Conservation (phyloP, 345 rosid species). For the Alliaria petiolata region DNA sequence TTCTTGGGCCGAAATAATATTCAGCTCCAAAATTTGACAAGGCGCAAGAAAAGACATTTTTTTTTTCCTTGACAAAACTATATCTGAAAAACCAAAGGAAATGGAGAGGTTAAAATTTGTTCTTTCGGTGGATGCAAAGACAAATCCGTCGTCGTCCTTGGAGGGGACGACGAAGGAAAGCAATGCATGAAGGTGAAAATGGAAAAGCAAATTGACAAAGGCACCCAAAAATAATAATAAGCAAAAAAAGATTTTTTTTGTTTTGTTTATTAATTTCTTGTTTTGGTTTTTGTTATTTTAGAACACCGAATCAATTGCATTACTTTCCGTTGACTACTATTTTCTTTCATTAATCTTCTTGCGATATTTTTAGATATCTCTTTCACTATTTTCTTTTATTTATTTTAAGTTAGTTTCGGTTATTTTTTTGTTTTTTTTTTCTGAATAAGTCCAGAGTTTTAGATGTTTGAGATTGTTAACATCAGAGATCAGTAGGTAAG, state of each 20-base stretch:
- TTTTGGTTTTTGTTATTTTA: conserved; percentile 27
- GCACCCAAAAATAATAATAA: conserved; percentile 17
- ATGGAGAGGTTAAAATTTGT: neutral
- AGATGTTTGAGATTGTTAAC: neutral
- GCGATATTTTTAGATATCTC: conserved; percentile 8
- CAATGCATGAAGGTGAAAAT: conserved; percentile 29
- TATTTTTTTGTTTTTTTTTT: neutral
- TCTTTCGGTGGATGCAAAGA: neutral
- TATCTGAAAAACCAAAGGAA: neutral
- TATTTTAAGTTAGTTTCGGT: neutral
- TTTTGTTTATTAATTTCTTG: neutral
- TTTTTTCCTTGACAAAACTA: neutral
- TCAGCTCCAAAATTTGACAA: conserved; percentile 71
- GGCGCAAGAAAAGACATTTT: conserved; percentile 48
- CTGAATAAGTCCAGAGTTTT: neutral
- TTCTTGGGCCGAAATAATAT: conserved; percentile 80
- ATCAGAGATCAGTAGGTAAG: neutral
- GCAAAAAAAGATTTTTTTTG: neutral
- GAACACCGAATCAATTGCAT: conserved; percentile 29
- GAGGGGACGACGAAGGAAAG: conserved; percentile 31
- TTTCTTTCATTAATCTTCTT: conserved; percentile 17
- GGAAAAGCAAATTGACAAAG: conserved; percentile 9
- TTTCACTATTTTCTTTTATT: neutral
- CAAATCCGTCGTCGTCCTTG: conserved; percentile 34
- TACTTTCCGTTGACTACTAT: conserved; percentile 24